phyloP scores from a whole-genome alignment of 352 stramenopile genomes.

The Phytopythium cucurbitacearum region DNA sequence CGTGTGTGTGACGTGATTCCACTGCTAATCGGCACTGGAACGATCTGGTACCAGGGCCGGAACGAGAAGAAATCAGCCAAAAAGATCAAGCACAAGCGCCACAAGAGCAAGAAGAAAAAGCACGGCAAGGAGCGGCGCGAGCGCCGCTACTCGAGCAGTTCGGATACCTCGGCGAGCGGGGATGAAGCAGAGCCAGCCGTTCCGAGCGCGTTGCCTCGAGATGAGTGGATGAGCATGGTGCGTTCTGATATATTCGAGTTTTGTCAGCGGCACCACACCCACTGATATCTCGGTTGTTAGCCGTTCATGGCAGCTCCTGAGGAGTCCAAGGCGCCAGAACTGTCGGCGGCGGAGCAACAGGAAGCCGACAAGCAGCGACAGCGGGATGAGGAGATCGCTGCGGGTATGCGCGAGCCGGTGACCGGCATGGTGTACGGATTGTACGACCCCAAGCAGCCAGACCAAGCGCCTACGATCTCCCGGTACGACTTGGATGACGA shows the following conservation, averaged over 20 bases:
- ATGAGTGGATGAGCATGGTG: conserved; percentile 84
- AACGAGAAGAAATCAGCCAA: conserved; percentile 22
- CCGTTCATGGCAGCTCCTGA: conserved; percentile 38
- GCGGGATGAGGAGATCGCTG: conserved; percentile 72
- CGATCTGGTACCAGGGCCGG: conserved; percentile 2
- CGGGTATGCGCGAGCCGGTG: conserved; percentile 65
- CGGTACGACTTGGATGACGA: conserved; percentile 12
- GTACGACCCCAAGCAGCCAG: conserved; percentile 77
- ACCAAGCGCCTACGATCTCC: conserved; percentile 26
- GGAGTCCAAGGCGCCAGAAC: conserved; percentile 18
- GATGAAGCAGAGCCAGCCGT: neutral
- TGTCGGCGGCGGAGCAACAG: conserved; percentile 32
- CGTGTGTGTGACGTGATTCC: conserved; percentile 11
- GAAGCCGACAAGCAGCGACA: conserved; percentile 49
- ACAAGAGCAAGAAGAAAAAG: conserved; percentile 32
- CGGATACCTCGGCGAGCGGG: conserved; percentile 8
- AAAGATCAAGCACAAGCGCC: conserved; percentile 24
- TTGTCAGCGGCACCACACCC: neutral
- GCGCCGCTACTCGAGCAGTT: conserved; percentile 11
- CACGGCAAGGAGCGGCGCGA: conserved; percentile 31
- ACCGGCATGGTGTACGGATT: conserved; percentile 76
- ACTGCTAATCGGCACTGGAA: too few relatives aligned
- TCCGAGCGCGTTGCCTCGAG: conserved; percentile 28
- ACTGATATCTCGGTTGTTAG: conserved; percentile 9
- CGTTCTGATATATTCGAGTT: neutral